Conservation (phyloP, 1,284 basidiomycete genomes). For the Melampsora americana region DNA sequence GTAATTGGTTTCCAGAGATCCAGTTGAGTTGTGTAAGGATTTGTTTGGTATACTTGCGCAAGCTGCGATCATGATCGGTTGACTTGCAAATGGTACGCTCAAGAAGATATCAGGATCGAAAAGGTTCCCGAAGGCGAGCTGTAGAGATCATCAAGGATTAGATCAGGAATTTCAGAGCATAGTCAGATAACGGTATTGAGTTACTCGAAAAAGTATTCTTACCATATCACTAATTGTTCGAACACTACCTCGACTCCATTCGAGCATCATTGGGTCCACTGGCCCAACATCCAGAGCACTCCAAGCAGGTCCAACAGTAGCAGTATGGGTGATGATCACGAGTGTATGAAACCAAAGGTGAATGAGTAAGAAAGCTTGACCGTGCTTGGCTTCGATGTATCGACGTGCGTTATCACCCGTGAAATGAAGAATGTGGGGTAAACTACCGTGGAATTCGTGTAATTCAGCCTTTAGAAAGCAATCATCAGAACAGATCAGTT, state of each 20-base stretch:
- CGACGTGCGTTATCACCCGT: slow-evolving; percentile 32
- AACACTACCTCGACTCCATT: slow-evolving; percentile 16
- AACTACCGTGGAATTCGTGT: slow-evolving; percentile 26
- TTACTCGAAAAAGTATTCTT: neutral
- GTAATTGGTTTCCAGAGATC: too few relatives aligned
- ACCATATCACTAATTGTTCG: slow-evolving; percentile 32
- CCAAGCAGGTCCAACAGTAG: slow-evolving; percentile 20
- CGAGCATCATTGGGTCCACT: slow-evolving; percentile 17
- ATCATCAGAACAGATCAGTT: too few relatives aligned
- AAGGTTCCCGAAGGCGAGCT: slow-evolving; percentile 17
- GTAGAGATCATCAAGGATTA: neutral
- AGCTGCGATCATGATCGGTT: slow-evolving; percentile 23
- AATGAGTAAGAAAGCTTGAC: slow-evolving; percentile 41
- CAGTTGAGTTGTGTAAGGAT: neutral
- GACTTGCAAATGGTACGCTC: slow-evolving; percentile 25
- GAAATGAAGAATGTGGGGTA: slow-evolving; percentile 37
- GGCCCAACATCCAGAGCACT: slow-evolving; percentile 22
- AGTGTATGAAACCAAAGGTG: slow-evolving; percentile 44
- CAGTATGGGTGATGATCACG: slow-evolving; percentile 37
- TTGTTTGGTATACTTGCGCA: slow-evolving; percentile 13
- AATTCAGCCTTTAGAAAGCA: slow-evolving; percentile 25
- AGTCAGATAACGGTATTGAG: neutral
- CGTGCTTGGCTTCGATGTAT: slow-evolving; percentile 29
- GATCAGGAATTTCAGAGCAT: neutral
- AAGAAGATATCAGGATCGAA: slow-evolving; percentile 22